Evolutionary conservation across 345 rosid species (phyloP), one percentile per base, ranked within the genome.

Genomic region (Acer yangbiense): DNA sequence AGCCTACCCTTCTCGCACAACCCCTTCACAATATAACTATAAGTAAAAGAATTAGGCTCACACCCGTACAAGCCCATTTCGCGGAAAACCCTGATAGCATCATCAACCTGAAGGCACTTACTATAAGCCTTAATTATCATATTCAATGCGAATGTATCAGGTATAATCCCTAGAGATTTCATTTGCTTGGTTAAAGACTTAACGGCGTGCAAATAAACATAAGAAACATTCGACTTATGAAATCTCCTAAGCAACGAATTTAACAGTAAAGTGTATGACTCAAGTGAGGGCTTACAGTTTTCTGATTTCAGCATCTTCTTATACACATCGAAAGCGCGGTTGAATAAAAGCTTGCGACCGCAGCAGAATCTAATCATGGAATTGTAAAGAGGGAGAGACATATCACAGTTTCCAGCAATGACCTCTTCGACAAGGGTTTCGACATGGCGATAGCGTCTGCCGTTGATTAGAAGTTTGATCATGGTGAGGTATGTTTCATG

Each of bases 51-150:
- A 85, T 93, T 93, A 0, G 98, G 92, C 74, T 88, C 91, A 27
- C 94, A 91, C 9, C 97, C 97, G 48, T 95, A 95, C 72, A 95
- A 77, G 17, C 93, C 90, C 95, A 95, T 91, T 68, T 93, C 99
- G 0, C 86, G 87, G 2, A 86, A 89, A 68, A 94, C 87, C 76
- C 90, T 82, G 50, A 91, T 72, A 1, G 98, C 97, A 78, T 92
- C 97, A 39, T 95, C 98, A 0, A 95, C 84, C 62, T 88, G 92
- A 3, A 87, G 85, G 75, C 98, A 92, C 85, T 88, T 92, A 0
- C 97, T 83, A 67, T 85, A 88, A 13, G 98, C 98, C 78, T 95
- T 95, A n/a, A 94, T 88, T 2, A 95, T 87, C 98, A 95, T 86
- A 81, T 93, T 93, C 90, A 95, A 76, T 71, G 85, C 97, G 48